Evolutionary conservation across 1,284 basidiomycete species (phyloP).

Genomic region (Rugiboletus extremiorientalis): DNA sequence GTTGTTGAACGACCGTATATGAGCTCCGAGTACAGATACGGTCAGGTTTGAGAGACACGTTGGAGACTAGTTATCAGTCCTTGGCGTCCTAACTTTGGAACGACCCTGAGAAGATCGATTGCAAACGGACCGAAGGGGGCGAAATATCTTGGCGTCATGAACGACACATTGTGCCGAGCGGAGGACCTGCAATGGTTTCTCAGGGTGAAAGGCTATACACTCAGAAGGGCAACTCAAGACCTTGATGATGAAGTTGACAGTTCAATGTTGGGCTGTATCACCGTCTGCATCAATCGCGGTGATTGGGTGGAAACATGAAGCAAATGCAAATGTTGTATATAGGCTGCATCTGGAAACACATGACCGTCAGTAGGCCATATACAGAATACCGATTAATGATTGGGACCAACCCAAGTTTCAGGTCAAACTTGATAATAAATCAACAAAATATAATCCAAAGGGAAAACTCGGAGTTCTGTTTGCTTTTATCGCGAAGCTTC

Average conservation of each 20-base stretch:
- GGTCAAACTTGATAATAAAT: too few species aligned
- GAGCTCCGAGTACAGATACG: background rate
- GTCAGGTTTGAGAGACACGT: background rate
- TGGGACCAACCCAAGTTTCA: too few species aligned
- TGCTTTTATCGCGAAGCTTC: too few species aligned
- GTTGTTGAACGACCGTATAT: background rate
- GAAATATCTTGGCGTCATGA: background rate
- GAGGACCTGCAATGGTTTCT: background rate
- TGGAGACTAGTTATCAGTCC: background rate
- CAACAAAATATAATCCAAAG: too few species aligned
- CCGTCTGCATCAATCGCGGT: background rate
- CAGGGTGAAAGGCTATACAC: background rate
- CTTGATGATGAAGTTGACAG: background rate
- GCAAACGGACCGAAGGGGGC: constrained; percentile 1
- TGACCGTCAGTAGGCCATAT: background rate
- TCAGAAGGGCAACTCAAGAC: background rate
- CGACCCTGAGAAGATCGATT: constrained; percentile 1
- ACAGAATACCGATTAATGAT: too few species aligned
- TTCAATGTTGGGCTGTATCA: background rate
- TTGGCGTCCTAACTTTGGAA: constrained; percentile 1
- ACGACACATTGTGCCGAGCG: background rate
- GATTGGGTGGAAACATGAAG: background rate
- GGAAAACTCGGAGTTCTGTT: too few species aligned
- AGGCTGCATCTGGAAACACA: background rate
- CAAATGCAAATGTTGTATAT: background rate